Percentiles rank a stretch among this genome's conserved stretches.
Evolutionary conservation across 176 grass and related monocot genomes (phyloP).

Genomic region (Aechmea fasciata): DNA sequence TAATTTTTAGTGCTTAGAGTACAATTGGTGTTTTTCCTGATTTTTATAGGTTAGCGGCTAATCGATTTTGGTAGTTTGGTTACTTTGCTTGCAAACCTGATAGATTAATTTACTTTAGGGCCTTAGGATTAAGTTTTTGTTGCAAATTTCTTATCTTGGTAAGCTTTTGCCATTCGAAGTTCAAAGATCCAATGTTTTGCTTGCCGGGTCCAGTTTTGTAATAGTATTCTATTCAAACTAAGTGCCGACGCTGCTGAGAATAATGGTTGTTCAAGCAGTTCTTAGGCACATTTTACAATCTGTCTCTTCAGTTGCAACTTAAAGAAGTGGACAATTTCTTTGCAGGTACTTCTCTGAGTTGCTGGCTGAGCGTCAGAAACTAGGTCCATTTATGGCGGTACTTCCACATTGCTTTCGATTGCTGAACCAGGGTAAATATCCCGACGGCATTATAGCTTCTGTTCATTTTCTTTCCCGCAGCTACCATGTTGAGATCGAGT

Average conservation of each 20-base stretch:
- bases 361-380: constrained; percentile 29
- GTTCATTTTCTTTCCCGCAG: not conserved
- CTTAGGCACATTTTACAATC: not conserved
- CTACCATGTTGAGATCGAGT: not conserved
- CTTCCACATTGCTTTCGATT: constrained; percentile 24
- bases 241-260: not conserved
- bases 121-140: not conserved
- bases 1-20: not conserved
- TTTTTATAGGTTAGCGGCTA: too few relatives aligned
- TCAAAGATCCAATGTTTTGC: not conserved
- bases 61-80: too few relatives aligned
- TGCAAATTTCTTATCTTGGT: not conserved
- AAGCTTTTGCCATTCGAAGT: not conserved
- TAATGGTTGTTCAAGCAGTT: not conserved
- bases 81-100: too few relatives aligned
- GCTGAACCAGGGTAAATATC: constrained; percentile 27
- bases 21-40: too few relatives aligned
- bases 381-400: constrained; percentile 24
- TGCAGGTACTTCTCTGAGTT: constrained; percentile 27
- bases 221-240: not conserved
- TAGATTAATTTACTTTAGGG: too few relatives aligned
- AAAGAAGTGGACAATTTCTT: not conserved
- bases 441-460: not conserved
- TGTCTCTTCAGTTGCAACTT: too few relatives aligned
- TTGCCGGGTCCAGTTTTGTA: not conserved